These are phyloP conservation scores for Achlya hypogyna DNA, from an alignment of 352 stramenopile genomes.

Conservation along the genomic window DNA sequence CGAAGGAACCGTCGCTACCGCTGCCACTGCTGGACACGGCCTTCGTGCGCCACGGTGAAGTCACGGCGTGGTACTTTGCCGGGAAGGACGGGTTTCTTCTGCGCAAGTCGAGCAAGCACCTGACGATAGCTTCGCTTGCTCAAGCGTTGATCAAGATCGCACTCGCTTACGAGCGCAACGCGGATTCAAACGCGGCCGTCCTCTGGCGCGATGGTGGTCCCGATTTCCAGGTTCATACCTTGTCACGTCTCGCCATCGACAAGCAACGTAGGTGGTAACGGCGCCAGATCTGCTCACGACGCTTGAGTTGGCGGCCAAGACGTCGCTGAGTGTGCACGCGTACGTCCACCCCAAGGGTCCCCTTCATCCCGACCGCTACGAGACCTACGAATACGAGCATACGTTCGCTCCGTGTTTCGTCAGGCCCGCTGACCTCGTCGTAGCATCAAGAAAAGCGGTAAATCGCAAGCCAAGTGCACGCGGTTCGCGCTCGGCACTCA, in stretches of 20 bases:
- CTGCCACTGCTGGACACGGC: constrained; percentile 56
- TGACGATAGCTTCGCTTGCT: constrained; percentile 33
- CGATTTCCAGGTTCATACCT: neutral
- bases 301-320: constrained; percentile 32
- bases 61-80: constrained; percentile 71
- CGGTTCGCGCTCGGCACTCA: constrained; percentile 54
- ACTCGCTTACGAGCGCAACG: constrained; percentile 22
- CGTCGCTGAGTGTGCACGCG: constrained; percentile 37
- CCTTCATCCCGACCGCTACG: constrained; percentile 50
- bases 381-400: constrained; percentile 72
- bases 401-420: constrained; percentile 28
- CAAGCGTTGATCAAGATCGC: constrained; percentile 33
- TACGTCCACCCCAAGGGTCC: constrained; percentile 59
- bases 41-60: constrained; percentile 65
- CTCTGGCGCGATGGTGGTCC: constrained; percentile 48
- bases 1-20: constrained; percentile 43
- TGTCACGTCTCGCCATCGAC: constrained; percentile 10
- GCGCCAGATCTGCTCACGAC: constrained; percentile 38
- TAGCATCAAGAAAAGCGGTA: constrained; percentile 51
- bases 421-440: neutral
- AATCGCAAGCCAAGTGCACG: constrained; percentile 47
- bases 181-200: constrained; percentile 28
- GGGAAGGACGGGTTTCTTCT: constrained; percentile 40
- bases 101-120: constrained; percentile 46
- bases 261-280: constrained; percentile 40